Conservation (phyloP, 768 basidiomycete species). For the Leccinum aurantiacum region DNA sequence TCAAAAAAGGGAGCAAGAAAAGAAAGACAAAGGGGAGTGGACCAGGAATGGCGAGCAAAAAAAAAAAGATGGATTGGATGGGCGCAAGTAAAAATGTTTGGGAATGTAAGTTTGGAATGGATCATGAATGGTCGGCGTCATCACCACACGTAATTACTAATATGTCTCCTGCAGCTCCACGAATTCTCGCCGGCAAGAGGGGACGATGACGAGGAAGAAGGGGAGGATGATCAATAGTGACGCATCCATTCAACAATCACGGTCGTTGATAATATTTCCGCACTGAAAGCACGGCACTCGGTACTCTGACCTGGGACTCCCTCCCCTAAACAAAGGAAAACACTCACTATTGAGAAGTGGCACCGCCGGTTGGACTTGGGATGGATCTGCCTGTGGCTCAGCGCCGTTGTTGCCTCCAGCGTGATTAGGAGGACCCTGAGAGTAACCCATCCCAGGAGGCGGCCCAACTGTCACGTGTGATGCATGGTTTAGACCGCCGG, state of each 20-base stretch:
- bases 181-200: conserved; percentile 29
- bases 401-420: conserved; percentile 15
- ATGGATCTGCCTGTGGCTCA: conserved; percentile 28
- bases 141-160: conserved; percentile 22
- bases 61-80: conserved; percentile 9
- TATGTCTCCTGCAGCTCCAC: conserved; percentile 27
- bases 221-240: conserved; percentile 24
- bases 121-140: conserved; percentile 21
- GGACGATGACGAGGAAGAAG: conserved; percentile 24
- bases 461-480: conserved; percentile 48
- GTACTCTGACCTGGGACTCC: conserved; percentile 79
- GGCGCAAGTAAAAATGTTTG: conserved; percentile 8
- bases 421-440: conserved; percentile 34
- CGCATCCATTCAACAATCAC: conserved; percentile 48
- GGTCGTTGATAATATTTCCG: conserved; percentile 75
- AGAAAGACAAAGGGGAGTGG: conserved; percentile 39
- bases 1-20: conserved; percentile 42
- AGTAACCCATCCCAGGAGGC: conserved; percentile 63
- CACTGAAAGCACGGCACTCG: conserved; percentile 89
- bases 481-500: conserved; percentile 16
- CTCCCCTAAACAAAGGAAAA: conserved; percentile 63
- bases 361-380: conserved; percentile 16
- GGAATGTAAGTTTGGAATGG: conserved; percentile 6
- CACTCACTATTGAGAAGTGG: conserved; percentile 62
- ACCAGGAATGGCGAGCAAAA: conserved; percentile 19